Conservation (phyloP, 2,329 filamentous ascomycete genomes). For the Fusarium clavum region DNA sequence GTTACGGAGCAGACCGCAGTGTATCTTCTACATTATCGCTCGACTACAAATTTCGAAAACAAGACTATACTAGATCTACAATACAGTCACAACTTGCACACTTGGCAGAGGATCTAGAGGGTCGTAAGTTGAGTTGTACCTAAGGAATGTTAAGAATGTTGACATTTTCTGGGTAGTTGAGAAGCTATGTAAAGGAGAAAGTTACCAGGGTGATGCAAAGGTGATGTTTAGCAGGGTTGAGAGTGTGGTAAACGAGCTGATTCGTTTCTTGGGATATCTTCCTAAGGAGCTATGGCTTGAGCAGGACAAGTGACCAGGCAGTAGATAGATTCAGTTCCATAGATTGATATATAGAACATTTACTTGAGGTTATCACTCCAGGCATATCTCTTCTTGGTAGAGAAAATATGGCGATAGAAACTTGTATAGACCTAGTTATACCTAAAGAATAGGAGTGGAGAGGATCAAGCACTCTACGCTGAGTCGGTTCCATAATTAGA, state of each 20-base stretch:
- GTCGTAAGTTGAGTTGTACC: conserved; percentile 8
- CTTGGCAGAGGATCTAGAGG: conserved; percentile 19
- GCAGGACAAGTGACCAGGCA: neutral
- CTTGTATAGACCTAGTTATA: neutral
- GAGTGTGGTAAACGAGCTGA: conserved; percentile 17
- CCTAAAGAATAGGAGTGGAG: neutral
- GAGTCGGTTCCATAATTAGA: neutral
- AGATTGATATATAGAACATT: neutral
- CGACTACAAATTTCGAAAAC: conserved; percentile 31
- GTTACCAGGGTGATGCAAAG: conserved; percentile 5
- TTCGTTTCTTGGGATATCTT: conserved; percentile 20
- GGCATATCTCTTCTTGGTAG: neutral
- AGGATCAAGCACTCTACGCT: neutral
- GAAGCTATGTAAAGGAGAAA: conserved; percentile 4
- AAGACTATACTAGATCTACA: conserved; percentile 11
- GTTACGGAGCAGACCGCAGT: conserved; percentile 18
- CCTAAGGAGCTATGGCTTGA: conserved; percentile 36
- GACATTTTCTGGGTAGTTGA: neutral
- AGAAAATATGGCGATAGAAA: neutral
- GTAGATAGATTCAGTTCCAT: neutral
- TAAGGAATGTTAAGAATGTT: neutral
- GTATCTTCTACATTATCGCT: conserved; percentile 22
- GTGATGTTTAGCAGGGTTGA: conserved; percentile 12
- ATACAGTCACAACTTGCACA: conserved; percentile 18
- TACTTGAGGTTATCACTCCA: neutral